These are phyloP conservation scores for Cyclostephanos invisitatus DNA, from an alignment of 108 stramenopile genomes.

Conservation along the genomic window DNA sequence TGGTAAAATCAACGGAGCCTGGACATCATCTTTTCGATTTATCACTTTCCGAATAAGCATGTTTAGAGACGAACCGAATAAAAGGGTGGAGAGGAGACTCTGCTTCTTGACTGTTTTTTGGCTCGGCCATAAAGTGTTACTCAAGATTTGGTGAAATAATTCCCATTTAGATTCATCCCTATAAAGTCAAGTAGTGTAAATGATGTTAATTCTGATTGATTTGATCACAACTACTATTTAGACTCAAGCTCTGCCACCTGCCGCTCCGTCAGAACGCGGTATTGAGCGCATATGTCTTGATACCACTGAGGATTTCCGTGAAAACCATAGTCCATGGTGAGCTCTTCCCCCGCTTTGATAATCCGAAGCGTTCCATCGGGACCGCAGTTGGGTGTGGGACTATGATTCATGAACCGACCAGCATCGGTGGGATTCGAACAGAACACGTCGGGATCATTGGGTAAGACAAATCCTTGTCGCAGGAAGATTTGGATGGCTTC, in stretches of 20 bases:
- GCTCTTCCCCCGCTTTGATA: slow-evolving; percentile 31
- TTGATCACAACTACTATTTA: not conserved
- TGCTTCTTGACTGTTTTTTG: no score
- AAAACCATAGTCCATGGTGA: slow-evolving; percentile 34
- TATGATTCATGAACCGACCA: slow-evolving; percentile 31
- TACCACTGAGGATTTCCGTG: slow-evolving; percentile 33
- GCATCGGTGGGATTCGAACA: slow-evolving; percentile 31
- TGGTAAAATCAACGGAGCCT: no score
- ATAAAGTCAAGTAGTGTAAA: no score
- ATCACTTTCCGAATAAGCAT: no score
- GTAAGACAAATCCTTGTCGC: slow-evolving; percentile 31
- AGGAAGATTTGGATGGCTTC: slow-evolving; percentile 17
- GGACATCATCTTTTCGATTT: no score
- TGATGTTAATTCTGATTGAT: not conserved
- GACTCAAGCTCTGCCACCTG: slow-evolving; percentile 11
- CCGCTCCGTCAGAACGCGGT: slow-evolving; percentile 21
- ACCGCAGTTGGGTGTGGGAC: slow-evolving; percentile 21
- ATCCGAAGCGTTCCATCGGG: slow-evolving; percentile 22
- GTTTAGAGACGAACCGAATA: no score
- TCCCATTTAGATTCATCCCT: no score
- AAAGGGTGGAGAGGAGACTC: no score
- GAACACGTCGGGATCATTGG: slow-evolving; percentile 17
- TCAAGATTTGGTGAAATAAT: no score
- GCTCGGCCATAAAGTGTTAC: no score
- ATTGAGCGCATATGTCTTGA: slow-evolving; percentile 16